Evolutionary conservation across 192 early-diverging fungal species (phyloP), one percentile per base, ranked within the genome.

Genomic region (Geranomyces variabilis): DNA sequence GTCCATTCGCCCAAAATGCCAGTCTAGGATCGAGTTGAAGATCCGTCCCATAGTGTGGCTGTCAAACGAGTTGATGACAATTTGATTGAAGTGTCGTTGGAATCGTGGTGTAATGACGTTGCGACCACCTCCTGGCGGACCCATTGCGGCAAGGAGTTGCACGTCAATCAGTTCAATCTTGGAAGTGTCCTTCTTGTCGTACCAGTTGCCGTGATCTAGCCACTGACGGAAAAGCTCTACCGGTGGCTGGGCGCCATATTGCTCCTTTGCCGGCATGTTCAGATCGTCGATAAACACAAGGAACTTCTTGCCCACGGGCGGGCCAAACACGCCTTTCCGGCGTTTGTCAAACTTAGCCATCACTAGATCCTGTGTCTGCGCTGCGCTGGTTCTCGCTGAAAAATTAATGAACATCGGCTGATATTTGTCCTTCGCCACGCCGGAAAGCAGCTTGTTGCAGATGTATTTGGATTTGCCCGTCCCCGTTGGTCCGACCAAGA

Each of bases 391-490:
- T 36, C 83, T 70, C 5, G 86, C 86, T 1, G 86, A 88, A 69
- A 88, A 88, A 76, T 81, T 85, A 48, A 88, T 76, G 66, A 88
- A 87, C 70, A 88, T 75, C 9, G 86, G 86, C 13, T 83, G 77
- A 56, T 81, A 88, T 53, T 80, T 80, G 21, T 81, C 78, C 33
- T 81, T 84, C 2, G 81, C 34, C 0, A 88, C 66, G 0, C 85
- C 86, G 21, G 67, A 79, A 15, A 88, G 76, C 29, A 88, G 72
- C 58, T 84, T 83, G 66, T 79, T 85, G 1, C 62, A 73, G 26
- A 88, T 83, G 73, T 88, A 88, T 53, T 88, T 88, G 36, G 86
- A 87, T 63, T 88, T 88, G 34, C 86, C 86, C 15, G 86, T 88
- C 31, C 86, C 86, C 26, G 86, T 88, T 31, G 86, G 86, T 6